Evolutionary conservation across 768 basidiomycete genomes (phyloP), one percentile per base, ranked within the genome.

Genomic region (Phlebiopsis flavidoalba): DNA sequence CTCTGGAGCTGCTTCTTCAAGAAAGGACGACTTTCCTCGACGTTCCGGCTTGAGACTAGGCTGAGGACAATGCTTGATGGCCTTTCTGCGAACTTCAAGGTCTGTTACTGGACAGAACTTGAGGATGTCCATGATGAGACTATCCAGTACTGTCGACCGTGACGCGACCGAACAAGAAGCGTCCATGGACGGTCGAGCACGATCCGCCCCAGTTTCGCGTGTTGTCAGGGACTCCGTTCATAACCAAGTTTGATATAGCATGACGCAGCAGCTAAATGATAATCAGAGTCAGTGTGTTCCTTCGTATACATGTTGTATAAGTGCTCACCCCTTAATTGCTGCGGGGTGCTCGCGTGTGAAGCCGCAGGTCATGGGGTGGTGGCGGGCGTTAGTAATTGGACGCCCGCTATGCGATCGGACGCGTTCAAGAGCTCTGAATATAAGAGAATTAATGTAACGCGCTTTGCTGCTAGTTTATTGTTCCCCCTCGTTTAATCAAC

Each of bases 351-450:
- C n/a, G 93, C 0, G 96, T 98, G n/a, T n/a, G n/a, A 36, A 98
- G 80, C 2, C 90, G n/a, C n/a, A 87, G 0, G 97, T 98, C 46
- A 98, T n/a, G n/a, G 81, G 3, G 93, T 96, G 4, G 90, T 94
- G 1, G 97, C 96, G 21, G 96, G 96, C n/a, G n/a, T 70, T 98
- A 97, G 69, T 98, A 98, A 72, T 96, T 97, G 61, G n/a, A 98
- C 96, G 5, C n/a, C n/a, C n/a, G 93, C 91, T n/a, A 71, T 95
- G 90, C 7, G 93, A 95, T 0, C n/a, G n/a, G 90, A 79, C 1
- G 91, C 88, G 69, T 91, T 91, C 52, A 98, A 81, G 19, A 98
- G 82, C 70, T 98, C 95, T 61, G 95, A 94, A 70, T n/a, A 98
- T 93, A 73, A 84, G 86, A n/a, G 24, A 93, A n/a, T n/a, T 86